Conservation (phyloP, 2,329 filamentous ascomycete genomes). For the Curvularia sp. region DNA sequence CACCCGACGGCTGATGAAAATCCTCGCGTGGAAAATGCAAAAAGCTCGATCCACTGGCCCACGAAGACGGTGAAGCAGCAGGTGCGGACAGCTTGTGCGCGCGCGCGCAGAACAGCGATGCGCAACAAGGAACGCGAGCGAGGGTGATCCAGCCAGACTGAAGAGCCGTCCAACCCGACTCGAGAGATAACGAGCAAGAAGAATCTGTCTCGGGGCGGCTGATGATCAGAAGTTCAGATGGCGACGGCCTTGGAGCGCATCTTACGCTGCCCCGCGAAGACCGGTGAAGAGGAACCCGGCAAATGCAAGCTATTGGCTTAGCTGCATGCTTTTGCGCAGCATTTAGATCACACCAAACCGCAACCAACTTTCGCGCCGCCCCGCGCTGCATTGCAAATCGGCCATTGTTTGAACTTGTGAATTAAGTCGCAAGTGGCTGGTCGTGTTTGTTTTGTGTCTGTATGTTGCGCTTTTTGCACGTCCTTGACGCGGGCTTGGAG, state of each 20-base stretch:
- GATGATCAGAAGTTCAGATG: slow-evolving; percentile 37
- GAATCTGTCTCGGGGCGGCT: slow-evolving; percentile 39
- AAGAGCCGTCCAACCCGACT: slow-evolving; percentile 38
- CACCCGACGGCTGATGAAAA: slow-evolving; percentile 37
- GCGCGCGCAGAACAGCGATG: slow-evolving; percentile 25
- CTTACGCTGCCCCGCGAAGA: slow-evolving; percentile 46
- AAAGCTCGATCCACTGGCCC: slow-evolving; percentile 31
- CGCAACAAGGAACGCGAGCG: slow-evolving; percentile 33
- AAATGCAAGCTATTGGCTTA: slow-evolving; percentile 45
- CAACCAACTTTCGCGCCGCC: slow-evolving; percentile 29
- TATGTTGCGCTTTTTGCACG: slow-evolving; percentile 6
- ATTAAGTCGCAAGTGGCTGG: slow-evolving; percentile 18
- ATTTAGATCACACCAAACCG: slow-evolving; percentile 42
- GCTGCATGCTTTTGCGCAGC: slow-evolving; percentile 42
- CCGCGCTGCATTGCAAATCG: slow-evolving; percentile 26
- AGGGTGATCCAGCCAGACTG: slow-evolving; percentile 31
- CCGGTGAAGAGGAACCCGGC: slow-evolving; percentile 44
- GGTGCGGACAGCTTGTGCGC: slow-evolving; percentile 30
- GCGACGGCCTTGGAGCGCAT: slow-evolving; percentile 36
- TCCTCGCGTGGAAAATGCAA: slow-evolving; percentile 35
- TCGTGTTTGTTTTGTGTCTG: slow-evolving; percentile 8
- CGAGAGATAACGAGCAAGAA: slow-evolving; percentile 43
- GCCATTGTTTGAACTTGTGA: slow-evolving; percentile 28
- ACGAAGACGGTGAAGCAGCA: slow-evolving; percentile 34
- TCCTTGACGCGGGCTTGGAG: slow-evolving; percentile 2